Conservation (phyloP, 192 early-diverging fungal genomes). For the Entophlyctis luteolus region DNA sequence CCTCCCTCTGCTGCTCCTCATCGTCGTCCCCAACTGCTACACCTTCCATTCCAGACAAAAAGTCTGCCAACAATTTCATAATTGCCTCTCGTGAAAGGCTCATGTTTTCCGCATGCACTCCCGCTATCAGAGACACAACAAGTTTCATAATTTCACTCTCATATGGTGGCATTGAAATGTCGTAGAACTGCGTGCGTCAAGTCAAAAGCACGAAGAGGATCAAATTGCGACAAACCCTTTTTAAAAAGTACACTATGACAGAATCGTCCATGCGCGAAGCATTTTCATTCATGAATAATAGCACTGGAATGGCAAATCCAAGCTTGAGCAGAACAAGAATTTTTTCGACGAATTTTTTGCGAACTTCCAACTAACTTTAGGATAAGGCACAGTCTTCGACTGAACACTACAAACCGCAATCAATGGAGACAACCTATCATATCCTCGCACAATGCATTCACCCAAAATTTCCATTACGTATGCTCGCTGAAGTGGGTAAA, state of each 20-base stretch:
- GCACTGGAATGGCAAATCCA: constrained; percentile 3
- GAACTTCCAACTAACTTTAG: constrained; percentile 12
- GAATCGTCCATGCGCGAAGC: constrained; percentile 18
- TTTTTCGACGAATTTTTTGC: constrained; percentile 18
- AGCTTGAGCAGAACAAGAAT: constrained; percentile 21
- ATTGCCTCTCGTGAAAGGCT: too few relatives aligned
- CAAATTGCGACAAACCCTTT: neutral
- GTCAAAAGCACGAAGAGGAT: neutral
- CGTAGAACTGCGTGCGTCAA: neutral
- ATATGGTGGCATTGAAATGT: neutral
- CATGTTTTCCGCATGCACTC: too few relatives aligned
- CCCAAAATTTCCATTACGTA: constrained; percentile 5
- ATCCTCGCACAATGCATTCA: constrained; percentile 11
- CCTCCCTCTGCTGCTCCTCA: too few relatives aligned
- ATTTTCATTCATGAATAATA: constrained; percentile 1
- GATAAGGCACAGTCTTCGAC: neutral
- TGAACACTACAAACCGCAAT: constrained; percentile 8
- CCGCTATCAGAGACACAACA: neutral
- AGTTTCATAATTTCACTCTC: neutral
- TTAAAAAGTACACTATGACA: constrained; percentile 11
- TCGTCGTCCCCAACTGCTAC: too few relatives aligned
- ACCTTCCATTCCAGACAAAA: too few relatives aligned
- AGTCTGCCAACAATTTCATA: too few relatives aligned
- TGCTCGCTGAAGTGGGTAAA: constrained; percentile 19
- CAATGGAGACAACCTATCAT: constrained; percentile 17